A percentile compares a stretch with the other conserved stretches of the same genome.
These are phyloP conservation scores for Malassezia nana DNA, from an alignment of 1,284 basidiomycete species.

Conservation along the genomic window DNA sequence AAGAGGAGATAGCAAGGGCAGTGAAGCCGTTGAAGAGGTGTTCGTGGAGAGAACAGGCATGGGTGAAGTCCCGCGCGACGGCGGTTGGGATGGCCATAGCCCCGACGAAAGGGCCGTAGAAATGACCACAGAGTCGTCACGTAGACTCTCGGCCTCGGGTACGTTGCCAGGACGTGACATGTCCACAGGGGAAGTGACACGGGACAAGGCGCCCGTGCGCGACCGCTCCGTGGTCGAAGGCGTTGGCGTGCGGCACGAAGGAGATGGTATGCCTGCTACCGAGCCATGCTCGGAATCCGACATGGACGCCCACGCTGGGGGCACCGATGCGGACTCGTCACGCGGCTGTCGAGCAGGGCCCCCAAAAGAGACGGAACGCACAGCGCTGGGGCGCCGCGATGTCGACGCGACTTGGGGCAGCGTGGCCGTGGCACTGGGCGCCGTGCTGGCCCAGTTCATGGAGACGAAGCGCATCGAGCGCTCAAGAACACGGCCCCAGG, in stretches of 20 bases:
- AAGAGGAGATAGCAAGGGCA: background rate
- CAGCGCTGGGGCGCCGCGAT: background rate
- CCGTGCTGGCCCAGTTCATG: background rate
- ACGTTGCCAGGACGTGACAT: background rate
- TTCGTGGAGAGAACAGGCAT: background rate
- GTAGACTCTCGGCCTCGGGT: background rate
- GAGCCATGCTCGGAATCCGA: background rate
- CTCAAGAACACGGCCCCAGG: background rate
- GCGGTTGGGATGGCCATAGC: background rate
- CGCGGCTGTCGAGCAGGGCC: background rate
- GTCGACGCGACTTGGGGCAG: background rate
- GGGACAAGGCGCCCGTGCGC: background rate
- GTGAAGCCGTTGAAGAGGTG: background rate
- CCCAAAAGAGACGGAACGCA: no score
- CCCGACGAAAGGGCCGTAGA: background rate
- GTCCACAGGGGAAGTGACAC: background rate
- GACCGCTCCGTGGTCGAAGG: background rate
- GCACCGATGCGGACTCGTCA: background rate
- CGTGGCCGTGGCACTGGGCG: background rate
- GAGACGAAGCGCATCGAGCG: background rate
- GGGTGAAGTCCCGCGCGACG: slow-evolving; percentile 11
- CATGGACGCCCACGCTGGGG: background rate
- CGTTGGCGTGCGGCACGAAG: background rate
- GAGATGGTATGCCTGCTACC: background rate
- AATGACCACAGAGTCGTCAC: background rate